Conservation (phyloP, 2,329 filamentous ascomycete genomes). For the Emergomyces orientalis region DNA sequence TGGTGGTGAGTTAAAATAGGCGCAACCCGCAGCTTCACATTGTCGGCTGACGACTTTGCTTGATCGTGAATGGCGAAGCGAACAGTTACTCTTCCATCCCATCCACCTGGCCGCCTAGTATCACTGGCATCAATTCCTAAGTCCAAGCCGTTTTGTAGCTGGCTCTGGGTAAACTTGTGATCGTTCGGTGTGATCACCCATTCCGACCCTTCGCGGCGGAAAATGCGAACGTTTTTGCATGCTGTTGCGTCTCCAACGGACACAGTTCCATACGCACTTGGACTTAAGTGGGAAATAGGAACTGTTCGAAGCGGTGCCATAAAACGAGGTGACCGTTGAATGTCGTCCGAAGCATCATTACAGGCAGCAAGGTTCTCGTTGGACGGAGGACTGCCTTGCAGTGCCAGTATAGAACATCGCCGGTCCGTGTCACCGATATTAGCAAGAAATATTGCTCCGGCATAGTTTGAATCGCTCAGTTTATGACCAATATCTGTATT, state of each 20-base stretch:
- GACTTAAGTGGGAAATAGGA: constrained; percentile 17
- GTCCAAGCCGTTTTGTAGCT: constrained; percentile 24
- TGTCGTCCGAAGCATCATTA: constrained; percentile 31
- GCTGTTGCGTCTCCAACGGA: constrained; percentile 10
- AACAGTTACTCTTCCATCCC: constrained; percentile 14
- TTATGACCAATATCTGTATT: constrained; percentile 21
- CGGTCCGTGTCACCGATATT: constrained; percentile 28
- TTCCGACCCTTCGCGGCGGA: constrained; percentile 15
- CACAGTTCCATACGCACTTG: constrained; percentile 8
- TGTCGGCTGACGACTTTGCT: constrained; percentile 16
- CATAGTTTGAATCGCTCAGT: constrained; percentile 16
- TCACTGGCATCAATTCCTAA: constrained; percentile 34
- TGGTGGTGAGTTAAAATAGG: constrained; percentile 35
- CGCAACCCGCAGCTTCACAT: constrained; percentile 29
- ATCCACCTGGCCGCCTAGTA: constrained; percentile 15
- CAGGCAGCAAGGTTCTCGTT: constrained; percentile 26
- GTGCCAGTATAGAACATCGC: constrained; percentile 22
- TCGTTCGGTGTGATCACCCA: constrained; percentile 24
- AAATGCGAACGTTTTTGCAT: constrained; percentile 24
- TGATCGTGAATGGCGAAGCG: constrained; percentile 25
- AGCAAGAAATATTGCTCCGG: constrained; percentile 31
- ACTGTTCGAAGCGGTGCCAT: constrained; percentile 29
- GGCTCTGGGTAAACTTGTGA: constrained; percentile 22
- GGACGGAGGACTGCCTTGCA: constrained; percentile 12
- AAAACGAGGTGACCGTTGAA: constrained; percentile 24